phyloP scores from a whole-genome alignment of 192 early-diverging fungal genomes.

The Umbelopsis ramanniana region DNA sequence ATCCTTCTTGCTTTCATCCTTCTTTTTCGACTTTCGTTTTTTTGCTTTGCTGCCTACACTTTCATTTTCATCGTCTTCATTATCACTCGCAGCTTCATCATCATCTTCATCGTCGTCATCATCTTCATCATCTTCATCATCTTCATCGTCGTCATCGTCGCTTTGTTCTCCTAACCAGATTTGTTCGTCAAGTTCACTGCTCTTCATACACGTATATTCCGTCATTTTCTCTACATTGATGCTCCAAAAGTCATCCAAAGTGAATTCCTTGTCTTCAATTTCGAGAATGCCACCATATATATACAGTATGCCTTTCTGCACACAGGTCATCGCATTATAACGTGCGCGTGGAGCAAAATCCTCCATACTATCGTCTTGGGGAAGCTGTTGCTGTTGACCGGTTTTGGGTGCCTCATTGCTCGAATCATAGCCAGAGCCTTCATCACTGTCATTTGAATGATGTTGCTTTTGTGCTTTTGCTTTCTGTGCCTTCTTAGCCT shows the following conservation, averaged over 20 bases:
- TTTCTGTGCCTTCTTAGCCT: slow-evolving; percentile 47
- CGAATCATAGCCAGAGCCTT: background rate
- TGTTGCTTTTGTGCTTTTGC: slow-evolving; percentile 30
- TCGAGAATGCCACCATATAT: slow-evolving; percentile 73
- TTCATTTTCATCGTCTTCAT: slow-evolving; percentile 48
- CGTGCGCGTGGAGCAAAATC: slow-evolving; percentile 57
- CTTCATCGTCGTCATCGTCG: slow-evolving; percentile 49
- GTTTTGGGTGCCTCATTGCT: background rate
- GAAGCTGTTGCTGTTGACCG: background rate
- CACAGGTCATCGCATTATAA: slow-evolving; percentile 71
- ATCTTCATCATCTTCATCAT: slow-evolving; percentile 47
- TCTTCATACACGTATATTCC: slow-evolving; percentile 56
- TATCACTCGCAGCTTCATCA: slow-evolving; percentile 47
- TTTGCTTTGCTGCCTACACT: slow-evolving; percentile 14
- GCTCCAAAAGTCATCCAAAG: slow-evolving; percentile 63
- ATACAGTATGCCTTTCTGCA: slow-evolving; percentile 56
- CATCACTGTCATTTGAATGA: slow-evolving; percentile 44
- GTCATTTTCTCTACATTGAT: slow-evolving; percentile 69
- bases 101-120: slow-evolving; percentile 49
- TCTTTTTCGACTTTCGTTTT: slow-evolving; percentile 15
- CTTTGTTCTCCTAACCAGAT: slow-evolving; percentile 56
- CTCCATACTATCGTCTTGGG: slow-evolving; percentile 40
- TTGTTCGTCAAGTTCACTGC: slow-evolving; percentile 49
- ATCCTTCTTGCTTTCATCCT: slow-evolving; percentile 23
- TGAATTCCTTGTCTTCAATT: slow-evolving; percentile 62